These are phyloP conservation scores for Pythium sukuiense DNA, from an alignment of 352 stramenopile species.

Conservation along the genomic window DNA sequence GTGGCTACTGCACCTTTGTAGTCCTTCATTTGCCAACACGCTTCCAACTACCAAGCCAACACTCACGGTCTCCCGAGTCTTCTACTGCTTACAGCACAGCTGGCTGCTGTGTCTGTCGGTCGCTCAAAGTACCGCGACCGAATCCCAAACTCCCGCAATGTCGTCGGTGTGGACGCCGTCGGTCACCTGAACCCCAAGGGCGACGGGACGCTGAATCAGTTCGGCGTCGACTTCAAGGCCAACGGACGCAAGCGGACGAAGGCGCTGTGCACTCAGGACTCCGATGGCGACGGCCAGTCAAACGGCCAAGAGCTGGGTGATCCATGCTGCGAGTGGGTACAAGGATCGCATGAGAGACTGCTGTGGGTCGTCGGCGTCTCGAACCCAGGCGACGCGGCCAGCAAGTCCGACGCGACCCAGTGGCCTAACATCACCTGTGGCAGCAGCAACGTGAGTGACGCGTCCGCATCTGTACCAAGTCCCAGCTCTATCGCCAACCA, in stretches of 20 bases:
- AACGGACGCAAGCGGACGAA: conserved; percentile 32
- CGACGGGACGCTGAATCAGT: conserved; percentile 27
- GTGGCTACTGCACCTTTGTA: too few relatives aligned
- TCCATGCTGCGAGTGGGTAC: conserved; percentile 39
- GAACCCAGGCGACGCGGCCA: conserved; percentile 24
- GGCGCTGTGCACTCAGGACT: conserved; percentile 48
- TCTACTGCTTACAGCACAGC: too few relatives aligned
- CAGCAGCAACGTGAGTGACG: not conserved
- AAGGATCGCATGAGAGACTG: conserved; percentile 19
- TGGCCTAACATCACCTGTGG: conserved; percentile 10
- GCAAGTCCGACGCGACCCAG: conserved; percentile 26
- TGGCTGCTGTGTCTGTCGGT: too few relatives aligned
- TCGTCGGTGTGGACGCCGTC: conserved; percentile 25
- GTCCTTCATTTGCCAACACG: too few relatives aligned
- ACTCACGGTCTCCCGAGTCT: too few relatives aligned
- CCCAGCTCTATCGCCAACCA: not conserved
- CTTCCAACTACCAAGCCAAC: too few relatives aligned
- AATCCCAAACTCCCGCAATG: conserved; percentile 20
- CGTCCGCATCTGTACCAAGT: not conserved
- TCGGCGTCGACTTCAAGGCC: conserved; percentile 26
- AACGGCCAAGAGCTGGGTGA: conserved; percentile 63
- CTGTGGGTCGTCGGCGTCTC: conserved; percentile 32
- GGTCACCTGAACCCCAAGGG: conserved; percentile 34
- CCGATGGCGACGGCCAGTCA: conserved; percentile 48
- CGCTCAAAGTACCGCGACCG: conserved; percentile 11